These are phyloP conservation scores for Santalum album DNA, from an alignment of 164 flowering plant species.

Conservation along the genomic window DNA sequence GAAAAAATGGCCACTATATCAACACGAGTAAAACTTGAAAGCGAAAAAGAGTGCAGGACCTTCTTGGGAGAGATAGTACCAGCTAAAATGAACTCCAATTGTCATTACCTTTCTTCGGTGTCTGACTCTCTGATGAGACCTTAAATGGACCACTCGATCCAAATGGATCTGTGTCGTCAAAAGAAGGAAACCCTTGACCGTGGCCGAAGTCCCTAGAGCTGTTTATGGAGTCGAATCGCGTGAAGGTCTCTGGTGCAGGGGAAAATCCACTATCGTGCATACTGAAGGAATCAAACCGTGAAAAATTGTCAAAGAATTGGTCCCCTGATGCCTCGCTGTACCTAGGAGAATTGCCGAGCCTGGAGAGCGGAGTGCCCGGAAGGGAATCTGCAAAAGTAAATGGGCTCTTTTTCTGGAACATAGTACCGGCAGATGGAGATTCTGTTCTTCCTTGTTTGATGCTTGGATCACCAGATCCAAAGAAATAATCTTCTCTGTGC, in stretches of 20 bases:
- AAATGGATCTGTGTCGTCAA: conserved; percentile 84
- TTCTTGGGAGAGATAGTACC: background rate
- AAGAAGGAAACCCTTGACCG: conserved; percentile 41
- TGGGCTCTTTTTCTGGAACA: conserved; percentile 41
- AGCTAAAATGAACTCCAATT: conserved; percentile 50
- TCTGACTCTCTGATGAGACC: conserved; percentile 42
- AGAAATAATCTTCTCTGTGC: conserved; percentile 42
- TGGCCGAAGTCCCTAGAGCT: conserved; percentile 29
- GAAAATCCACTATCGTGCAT: conserved; percentile 5
- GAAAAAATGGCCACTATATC: background rate
- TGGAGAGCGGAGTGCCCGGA: conserved; percentile 65
- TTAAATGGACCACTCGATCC: conserved; percentile 81
- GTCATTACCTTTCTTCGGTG: conserved; percentile 50
- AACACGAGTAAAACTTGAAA: background rate
- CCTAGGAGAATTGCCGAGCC: conserved; percentile 51
- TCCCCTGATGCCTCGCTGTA: conserved; percentile 48
- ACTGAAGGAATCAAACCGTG: conserved; percentile 17
- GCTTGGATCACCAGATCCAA: conserved; percentile 50
- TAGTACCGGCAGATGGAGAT: conserved; percentile 45
- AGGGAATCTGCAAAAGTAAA: conserved; percentile 72
- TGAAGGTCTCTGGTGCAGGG: background rate
- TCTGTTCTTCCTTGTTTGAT: conserved; percentile 48
- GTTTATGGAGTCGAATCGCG: conserved; percentile 63
- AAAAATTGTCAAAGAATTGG: conserved; percentile 49
- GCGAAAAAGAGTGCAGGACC: too few relatives aligned